These are phyloP conservation scores for Hygrophorus pudorinus DNA, from an alignment of 768 basidiomycete species.

Conservation along the genomic window DNA sequence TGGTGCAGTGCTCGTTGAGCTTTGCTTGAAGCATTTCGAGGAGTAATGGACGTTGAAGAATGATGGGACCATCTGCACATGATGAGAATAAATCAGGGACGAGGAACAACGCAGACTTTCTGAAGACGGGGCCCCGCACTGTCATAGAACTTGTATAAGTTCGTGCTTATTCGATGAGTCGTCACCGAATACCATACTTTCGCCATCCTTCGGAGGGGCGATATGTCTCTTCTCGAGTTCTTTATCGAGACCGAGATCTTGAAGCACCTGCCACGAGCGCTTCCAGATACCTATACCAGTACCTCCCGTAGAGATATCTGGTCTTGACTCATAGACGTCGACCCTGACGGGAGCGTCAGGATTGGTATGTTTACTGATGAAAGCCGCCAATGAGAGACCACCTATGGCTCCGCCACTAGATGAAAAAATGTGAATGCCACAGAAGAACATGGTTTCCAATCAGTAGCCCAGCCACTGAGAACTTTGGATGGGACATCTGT, in stretches of 20 bases:
- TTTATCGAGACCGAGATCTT: constrained; percentile 25
- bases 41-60: constrained; percentile 14
- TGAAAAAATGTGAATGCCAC: background rate
- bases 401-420: constrained; percentile 23
- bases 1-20: constrained; percentile 14
- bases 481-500: too few species aligned
- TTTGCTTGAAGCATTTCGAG: constrained; percentile 16
- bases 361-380: constrained; percentile 21
- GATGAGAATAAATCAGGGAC: background rate
- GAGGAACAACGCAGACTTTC: background rate
- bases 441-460: background rate
- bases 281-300: constrained; percentile 33
- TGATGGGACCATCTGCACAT: constrained; percentile 14
- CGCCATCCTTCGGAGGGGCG: constrained; percentile 16
- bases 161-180: background rate
- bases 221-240: constrained; percentile 15
- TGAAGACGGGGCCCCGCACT: too few species aligned
- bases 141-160: too few species aligned
- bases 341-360: constrained; percentile 13
- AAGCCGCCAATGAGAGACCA: constrained; percentile 28
- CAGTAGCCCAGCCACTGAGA: too few species aligned
- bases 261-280: constrained; percentile 28
- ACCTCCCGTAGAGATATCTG: constrained; percentile 28
- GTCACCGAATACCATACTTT: constrained; percentile 20
- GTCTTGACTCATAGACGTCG: constrained; percentile 33